Percentiles rank a stretch among this genome's conserved stretches.
phyloP scores from a whole-genome alignment of 2,329 filamentous ascomycete genomes.

The Dactylonectria macrodidyma region DNA sequence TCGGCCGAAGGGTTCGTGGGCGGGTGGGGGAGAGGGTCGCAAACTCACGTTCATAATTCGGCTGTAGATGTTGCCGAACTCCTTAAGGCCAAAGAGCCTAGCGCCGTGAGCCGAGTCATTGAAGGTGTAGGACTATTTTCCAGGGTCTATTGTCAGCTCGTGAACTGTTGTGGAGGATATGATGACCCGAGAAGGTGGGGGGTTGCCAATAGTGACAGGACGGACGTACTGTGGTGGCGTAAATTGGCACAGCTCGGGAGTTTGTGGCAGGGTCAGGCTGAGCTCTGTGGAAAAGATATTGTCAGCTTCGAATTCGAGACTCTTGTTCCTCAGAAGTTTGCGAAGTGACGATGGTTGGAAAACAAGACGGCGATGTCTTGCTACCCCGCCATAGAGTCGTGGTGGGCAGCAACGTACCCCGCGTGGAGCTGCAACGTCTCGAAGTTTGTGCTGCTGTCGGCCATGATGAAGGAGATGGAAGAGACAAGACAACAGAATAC shows the following conservation, averaged over 20 bases:
- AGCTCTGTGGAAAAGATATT: constrained; percentile 68
- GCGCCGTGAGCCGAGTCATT: constrained; percentile 97
- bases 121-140: constrained; percentile 84
- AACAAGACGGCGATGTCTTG: background rate
- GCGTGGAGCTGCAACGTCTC: constrained; percentile 91
- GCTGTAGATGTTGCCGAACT: constrained; percentile 98
- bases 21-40: background rate
- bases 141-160: constrained; percentile 4
- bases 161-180: background rate
- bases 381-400: constrained; percentile 37
- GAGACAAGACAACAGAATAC: background rate
- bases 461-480: constrained; percentile 46
- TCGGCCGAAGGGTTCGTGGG: background rate
- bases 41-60: constrained; percentile 89
- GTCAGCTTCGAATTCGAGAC: constrained; percentile 16
- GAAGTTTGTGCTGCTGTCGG: constrained; percentile 74
- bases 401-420: constrained; percentile 69
- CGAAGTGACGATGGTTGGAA: background rate
- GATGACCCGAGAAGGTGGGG: constrained; percentile 14
- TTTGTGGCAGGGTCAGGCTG: constrained; percentile 86
- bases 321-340: background rate
- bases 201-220: constrained; percentile 1
- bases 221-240: constrained; percentile 80
- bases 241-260: constrained; percentile 93
- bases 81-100: constrained; percentile 95